Conservation (phyloP, 2,329 filamentous ascomycete genomes). For the Curvularia verruculosa region DNA sequence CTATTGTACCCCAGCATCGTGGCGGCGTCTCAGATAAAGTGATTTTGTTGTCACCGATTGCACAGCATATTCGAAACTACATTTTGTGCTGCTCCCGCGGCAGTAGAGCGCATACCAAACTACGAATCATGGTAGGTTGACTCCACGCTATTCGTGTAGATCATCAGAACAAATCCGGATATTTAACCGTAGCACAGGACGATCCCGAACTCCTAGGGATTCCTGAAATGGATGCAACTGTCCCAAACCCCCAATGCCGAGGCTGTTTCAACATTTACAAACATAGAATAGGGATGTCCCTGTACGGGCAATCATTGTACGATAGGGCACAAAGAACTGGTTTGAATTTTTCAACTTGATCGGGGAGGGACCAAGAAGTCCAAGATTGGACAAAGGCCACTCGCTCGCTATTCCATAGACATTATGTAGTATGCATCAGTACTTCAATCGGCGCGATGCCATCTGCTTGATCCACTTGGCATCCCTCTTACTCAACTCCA, state of each 20-base stretch:
- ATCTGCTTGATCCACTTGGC: slow-evolving; percentile 42
- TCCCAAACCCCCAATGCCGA: background rate
- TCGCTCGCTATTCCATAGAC: background rate
- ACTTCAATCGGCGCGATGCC: slow-evolving; percentile 8
- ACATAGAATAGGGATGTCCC: background rate
- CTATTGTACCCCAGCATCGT: background rate
- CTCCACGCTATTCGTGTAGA: background rate
- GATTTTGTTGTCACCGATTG: background rate
- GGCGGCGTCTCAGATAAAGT: background rate
- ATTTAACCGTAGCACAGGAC: background rate
- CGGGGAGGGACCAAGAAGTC: background rate
- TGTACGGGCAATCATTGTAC: background rate
- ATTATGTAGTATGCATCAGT: slow-evolving; percentile 5
- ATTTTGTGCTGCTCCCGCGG: background rate
- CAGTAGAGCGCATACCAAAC: background rate
- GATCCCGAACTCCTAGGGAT: background rate
- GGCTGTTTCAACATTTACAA: background rate
- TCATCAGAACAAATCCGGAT: background rate
- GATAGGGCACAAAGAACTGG: background rate
- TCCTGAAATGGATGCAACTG: background rate
- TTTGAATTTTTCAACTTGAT: background rate
- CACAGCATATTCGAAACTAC: background rate
- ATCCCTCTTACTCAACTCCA: slow-evolving; percentile 39
- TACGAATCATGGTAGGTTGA: background rate
- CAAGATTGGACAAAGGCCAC: background rate